phyloP scores from a whole-genome alignment of 2,329 filamentous ascomycete species.

The Xylaria sp. region DNA sequence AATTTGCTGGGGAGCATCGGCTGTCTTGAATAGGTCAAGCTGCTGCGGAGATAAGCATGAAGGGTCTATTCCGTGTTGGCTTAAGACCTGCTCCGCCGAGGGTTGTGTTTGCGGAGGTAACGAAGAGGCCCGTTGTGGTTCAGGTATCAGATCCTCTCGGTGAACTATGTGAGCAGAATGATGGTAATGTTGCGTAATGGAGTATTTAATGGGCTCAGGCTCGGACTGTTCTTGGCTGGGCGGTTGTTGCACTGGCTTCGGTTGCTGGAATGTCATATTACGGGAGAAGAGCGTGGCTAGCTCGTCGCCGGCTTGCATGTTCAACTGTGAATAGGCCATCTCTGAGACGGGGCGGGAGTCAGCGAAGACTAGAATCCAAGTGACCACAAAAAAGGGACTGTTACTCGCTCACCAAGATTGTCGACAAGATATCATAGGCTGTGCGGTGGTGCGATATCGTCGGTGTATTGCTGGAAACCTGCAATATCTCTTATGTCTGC shows the following conservation, averaged over 20 bases:
- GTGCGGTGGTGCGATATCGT: neutral
- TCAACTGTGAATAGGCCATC: slow-evolving; percentile 56
- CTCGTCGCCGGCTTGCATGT: slow-evolving; percentile 79
- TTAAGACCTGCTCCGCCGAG: slow-evolving; percentile 67
- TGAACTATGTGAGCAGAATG: slow-evolving; percentile 75
- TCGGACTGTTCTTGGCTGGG: slow-evolving; percentile 47
- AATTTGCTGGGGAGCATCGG: slow-evolving; percentile 75
- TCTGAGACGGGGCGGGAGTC: slow-evolving; percentile 34
- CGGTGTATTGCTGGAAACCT: slow-evolving; percentile 13
- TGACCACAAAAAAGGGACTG: slow-evolving; percentile 19
- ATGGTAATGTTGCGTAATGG: slow-evolving; percentile 83
- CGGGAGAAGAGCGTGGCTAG: slow-evolving; percentile 82
- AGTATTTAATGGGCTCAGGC: slow-evolving; percentile 70
- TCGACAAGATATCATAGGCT: neutral
- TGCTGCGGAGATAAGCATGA: slow-evolving; percentile 76
- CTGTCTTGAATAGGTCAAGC: slow-evolving; percentile 79
- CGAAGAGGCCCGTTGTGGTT: slow-evolving; percentile 59
- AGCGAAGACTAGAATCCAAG: slow-evolving; percentile 8
- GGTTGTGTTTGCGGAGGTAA: slow-evolving; percentile 61
- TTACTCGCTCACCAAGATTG: slow-evolving; percentile 19
- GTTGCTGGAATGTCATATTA: slow-evolving; percentile 72
- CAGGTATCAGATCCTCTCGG: slow-evolving; percentile 50
- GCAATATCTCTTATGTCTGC: slow-evolving; percentile 23
- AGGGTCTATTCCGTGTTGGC: slow-evolving; percentile 75
- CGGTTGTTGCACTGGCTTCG: slow-evolving; percentile 48